Evolutionary conservation across 257 asterid species (phyloP).

Genomic region (Prunella vulgaris): DNA sequence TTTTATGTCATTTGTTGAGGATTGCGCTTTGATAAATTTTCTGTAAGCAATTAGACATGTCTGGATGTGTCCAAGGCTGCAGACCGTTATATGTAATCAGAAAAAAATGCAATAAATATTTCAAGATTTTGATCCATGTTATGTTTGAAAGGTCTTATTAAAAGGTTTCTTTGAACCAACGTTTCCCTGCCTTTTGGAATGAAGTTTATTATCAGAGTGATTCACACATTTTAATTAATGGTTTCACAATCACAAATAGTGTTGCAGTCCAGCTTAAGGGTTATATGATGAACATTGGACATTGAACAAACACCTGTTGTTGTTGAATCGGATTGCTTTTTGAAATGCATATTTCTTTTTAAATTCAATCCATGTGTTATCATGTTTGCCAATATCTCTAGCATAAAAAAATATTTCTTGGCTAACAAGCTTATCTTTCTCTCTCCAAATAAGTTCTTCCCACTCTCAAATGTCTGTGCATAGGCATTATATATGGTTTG

Average conservation of each 20-base stretch:
- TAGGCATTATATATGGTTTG: no score
- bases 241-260: background rate
- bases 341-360: no score
- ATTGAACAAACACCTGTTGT: background rate
- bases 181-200: background rate
- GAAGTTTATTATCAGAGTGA: background rate
- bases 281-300: background rate
- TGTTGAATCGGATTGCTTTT: no score
- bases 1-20: background rate
- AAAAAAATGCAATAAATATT: background rate
- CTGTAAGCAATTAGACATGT: background rate
- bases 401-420: no score
- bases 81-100: background rate
- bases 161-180: background rate
- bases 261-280: background rate
- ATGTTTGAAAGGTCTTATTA: background rate
- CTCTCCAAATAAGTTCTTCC: background rate
- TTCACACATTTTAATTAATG: background rate
- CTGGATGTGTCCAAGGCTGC: background rate
- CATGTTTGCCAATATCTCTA: no score
- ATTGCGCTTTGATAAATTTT: background rate
- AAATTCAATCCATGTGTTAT: no score
- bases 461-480: background rate
- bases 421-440: background rate
- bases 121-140: background rate